Percentiles rank a stretch among this genome's conserved stretches.
Evolutionary conservation across 2,329 filamentous ascomycete genomes (phyloP).

Genomic region (Diatrype stigma): DNA sequence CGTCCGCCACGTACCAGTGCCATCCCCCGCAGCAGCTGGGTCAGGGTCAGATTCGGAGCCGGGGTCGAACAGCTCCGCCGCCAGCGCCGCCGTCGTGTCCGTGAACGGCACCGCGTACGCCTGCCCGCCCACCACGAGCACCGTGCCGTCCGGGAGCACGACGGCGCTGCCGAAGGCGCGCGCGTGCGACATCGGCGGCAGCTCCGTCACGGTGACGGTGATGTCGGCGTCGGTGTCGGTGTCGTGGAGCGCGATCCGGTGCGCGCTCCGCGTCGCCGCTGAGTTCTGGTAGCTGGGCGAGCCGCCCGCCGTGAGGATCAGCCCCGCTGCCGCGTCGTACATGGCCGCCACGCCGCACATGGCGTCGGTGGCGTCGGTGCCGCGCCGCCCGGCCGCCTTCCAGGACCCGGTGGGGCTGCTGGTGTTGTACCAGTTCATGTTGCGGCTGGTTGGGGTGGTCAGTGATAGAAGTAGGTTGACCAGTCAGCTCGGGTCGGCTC

Average conservation of each 20-base stretch:
- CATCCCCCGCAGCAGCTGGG: no score
- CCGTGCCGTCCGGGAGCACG: constrained; percentile 37
- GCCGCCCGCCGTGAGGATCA: constrained; percentile 48
- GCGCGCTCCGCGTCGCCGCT: constrained; percentile 35
- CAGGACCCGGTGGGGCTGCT: constrained; percentile 34
- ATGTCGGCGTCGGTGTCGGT: constrained; percentile 10
- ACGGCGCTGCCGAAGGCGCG: constrained; percentile 38
- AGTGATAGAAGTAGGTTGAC: no score
- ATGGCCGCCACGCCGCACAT: constrained; percentile 50
- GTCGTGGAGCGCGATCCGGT: constrained; percentile 39
- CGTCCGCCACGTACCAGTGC: constrained; percentile 30
- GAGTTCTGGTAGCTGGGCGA: constrained; percentile 37
- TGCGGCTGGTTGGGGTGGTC: constrained; percentile 1
- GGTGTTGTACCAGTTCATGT: constrained; percentile 50
- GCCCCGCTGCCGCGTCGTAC: constrained; percentile 47
- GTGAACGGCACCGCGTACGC: constrained; percentile 32
- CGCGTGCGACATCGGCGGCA: constrained; percentile 32
- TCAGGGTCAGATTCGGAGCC: no score
- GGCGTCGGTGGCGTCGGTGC: constrained; percentile 37
- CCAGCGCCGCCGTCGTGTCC: constrained; percentile 30
- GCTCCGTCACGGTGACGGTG: constrained; percentile 25
- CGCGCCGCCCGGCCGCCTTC: constrained; percentile 38
- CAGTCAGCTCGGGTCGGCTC: no score
- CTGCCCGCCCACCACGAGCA: constrained; percentile 39
- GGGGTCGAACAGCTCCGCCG: constrained; percentile 38